Percentiles rank a stretch among this genome's conserved stretches.
Evolutionary conservation across 2,329 filamentous ascomycete genomes (phyloP).

Genomic region (Colletotrichum sp.): DNA sequence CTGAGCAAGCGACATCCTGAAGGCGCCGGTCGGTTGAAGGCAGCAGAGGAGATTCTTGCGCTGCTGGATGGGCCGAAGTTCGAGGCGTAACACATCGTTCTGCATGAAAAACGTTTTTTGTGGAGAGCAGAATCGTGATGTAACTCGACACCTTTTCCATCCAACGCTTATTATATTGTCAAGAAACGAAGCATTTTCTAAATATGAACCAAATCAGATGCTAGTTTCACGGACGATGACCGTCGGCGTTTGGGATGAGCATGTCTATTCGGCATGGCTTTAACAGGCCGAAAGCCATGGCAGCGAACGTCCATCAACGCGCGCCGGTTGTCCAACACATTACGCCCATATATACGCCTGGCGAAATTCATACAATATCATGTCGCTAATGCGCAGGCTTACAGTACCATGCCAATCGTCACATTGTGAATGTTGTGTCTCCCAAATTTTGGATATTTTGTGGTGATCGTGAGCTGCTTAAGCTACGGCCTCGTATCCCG

Average conservation of each 20-base stretch:
- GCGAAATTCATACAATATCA: neutral
- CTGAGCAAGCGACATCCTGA: neutral
- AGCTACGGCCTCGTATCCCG: constrained; percentile 59
- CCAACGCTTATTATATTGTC: too few species aligned
- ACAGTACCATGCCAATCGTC: neutral
- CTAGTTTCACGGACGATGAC: neutral
- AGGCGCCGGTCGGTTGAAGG: neutral
- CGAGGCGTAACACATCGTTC: neutral
- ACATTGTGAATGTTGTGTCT: neutral
- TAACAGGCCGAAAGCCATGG: neutral
- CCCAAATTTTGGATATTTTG: neutral
- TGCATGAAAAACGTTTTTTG: neutral
- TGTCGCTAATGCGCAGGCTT: neutral
- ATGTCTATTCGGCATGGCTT: neutral
- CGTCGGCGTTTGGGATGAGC: neutral
- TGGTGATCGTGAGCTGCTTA: constrained; percentile 7
- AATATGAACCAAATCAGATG: too few species aligned
- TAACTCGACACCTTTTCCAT: neutral
- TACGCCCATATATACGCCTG: neutral
- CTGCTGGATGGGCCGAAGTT: neutral
- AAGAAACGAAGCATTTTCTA: too few species aligned
- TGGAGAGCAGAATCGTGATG: neutral
- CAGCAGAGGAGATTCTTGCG: neutral
- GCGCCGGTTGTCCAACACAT: neutral
- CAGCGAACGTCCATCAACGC: neutral